Evolutionary conservation across 192 early-diverging fungal species (phyloP).

Genomic region (Coemansia sp.): DNA sequence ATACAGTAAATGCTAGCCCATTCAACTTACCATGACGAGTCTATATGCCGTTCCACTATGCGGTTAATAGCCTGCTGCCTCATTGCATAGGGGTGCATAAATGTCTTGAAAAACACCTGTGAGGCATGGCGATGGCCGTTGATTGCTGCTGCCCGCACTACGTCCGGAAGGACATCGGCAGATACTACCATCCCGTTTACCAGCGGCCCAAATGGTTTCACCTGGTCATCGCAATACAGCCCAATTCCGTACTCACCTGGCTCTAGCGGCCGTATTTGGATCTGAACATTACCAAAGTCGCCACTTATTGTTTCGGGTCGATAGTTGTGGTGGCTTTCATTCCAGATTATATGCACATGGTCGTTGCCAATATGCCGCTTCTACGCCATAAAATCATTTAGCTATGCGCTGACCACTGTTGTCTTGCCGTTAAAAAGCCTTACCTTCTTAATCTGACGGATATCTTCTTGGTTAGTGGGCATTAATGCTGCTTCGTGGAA

Average conservation of each 20-base stretch:
- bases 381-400: slow-evolving; percentile 34
- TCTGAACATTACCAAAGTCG: slow-evolving; percentile 96
- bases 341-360: slow-evolving; percentile 98
- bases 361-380: slow-evolving; percentile 99
- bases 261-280: slow-evolving; percentile 79
- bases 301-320: slow-evolving; percentile 87
- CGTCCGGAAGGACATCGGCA: slow-evolving; percentile 64
- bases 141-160: slow-evolving; percentile 81
- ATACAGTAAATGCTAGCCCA: background rate
- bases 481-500: slow-evolving; percentile 90
- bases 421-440: background rate
- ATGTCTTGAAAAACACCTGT: slow-evolving; percentile 31
- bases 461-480: slow-evolving; percentile 76
- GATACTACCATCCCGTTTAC: slow-evolving; percentile 77
- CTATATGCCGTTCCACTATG: slow-evolving; percentile 33
- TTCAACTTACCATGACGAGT: slow-evolving; percentile 23
- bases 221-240: slow-evolving; percentile 62
- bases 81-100: slow-evolving; percentile 36
- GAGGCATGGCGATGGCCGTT: slow-evolving; percentile 56
- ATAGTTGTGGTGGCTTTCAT: slow-evolving; percentile 88
- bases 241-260: slow-evolving; percentile 60
- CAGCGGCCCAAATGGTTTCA: slow-evolving; percentile 86
- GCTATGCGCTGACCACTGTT: background rate
- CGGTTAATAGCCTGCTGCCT: slow-evolving; percentile 42
- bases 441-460: slow-evolving; percentile 92